Conservation (phyloP, 164 flowering plant species). For the Tinospora cordifolia region DNA sequence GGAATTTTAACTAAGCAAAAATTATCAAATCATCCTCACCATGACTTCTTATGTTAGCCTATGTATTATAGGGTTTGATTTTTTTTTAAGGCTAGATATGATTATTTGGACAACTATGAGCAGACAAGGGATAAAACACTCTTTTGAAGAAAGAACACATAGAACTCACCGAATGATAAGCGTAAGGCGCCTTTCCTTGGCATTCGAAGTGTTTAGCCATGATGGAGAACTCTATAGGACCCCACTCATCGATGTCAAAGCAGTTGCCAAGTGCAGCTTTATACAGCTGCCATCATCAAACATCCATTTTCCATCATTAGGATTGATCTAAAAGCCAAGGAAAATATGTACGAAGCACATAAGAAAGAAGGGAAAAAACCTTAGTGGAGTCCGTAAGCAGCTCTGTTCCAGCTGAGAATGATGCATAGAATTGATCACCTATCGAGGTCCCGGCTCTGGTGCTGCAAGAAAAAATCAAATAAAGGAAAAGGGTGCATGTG, state of each 20-base stretch:
- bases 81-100: too few relatives aligned
- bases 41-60: too few relatives aligned
- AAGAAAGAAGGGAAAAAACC: constrained; percentile 12
- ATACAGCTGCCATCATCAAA: constrained; percentile 47
- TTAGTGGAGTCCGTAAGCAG: background rate
- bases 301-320: background rate
- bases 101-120: too few relatives aligned
- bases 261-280: constrained; percentile 84
- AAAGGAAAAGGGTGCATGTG: background rate
- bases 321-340: background rate
- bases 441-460: constrained; percentile 86
- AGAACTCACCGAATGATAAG: constrained; percentile 78
- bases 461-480: constrained; percentile 32
- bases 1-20: too few relatives aligned
- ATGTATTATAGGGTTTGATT: too few relatives aligned
- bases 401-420: background rate
- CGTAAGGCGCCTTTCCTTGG: constrained; percentile 89
- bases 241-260: constrained; percentile 93
- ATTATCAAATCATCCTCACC: too few relatives aligned
- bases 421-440: constrained; percentile 4
- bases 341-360: background rate
- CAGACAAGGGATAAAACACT: too few relatives aligned
- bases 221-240: constrained; percentile 73
- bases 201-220: constrained; percentile 93
- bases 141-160: background rate